Base-by-base conservation (phyloP, 352 stramenopile species). In the Phytophthora capsici region DNA sequence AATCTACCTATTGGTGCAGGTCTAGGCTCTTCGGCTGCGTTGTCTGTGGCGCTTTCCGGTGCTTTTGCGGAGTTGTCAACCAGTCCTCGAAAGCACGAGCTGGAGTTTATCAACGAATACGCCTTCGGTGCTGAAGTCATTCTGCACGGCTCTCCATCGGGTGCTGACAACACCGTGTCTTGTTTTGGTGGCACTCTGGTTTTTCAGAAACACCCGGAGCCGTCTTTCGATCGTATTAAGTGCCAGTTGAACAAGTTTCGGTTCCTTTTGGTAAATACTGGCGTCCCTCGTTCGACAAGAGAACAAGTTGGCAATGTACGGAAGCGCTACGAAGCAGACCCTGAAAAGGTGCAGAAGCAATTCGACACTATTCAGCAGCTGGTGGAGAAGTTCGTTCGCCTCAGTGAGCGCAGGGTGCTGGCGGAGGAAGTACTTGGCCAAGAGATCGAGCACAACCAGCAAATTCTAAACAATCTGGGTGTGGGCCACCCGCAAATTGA, bases 121-220 rank as follows among this genome's bases (percentile, higher is more conserved):
- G 92, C 94, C 16, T 97, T 87, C 54, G 73, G 79, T n/a, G 85
- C 84, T 1, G 94, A 98, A 72, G 84, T 91, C 16, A 86, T 98
- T 47, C 70, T 97, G 20, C 94, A 98, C 53, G 94, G 93, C 9
- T 85, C 77, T 10, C 94, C 94, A 40, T 98, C 91, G 12, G 94
- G 94, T 40, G 82, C 97, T 22, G 94, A 98, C 77, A 98, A 98
- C 62, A 98, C 90, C 1, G 85, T 98, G 12, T 91, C 86, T 23
- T 85, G 84, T 30, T 97, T 90, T 67, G 91, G 90, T 25, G 93
- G 94, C 1, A 75, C 90, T n/a, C 70, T 98, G 20, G 40, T 86
- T 43, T 98, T 96, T 64, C 67, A 76, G 13, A 93, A 91, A 49
- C 54, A 72, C 12, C 73, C 77, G 1, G 61, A 68, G 32, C 75